Conservation (phyloP, 441 rosid species). For the Gossypium trilobum region DNA sequence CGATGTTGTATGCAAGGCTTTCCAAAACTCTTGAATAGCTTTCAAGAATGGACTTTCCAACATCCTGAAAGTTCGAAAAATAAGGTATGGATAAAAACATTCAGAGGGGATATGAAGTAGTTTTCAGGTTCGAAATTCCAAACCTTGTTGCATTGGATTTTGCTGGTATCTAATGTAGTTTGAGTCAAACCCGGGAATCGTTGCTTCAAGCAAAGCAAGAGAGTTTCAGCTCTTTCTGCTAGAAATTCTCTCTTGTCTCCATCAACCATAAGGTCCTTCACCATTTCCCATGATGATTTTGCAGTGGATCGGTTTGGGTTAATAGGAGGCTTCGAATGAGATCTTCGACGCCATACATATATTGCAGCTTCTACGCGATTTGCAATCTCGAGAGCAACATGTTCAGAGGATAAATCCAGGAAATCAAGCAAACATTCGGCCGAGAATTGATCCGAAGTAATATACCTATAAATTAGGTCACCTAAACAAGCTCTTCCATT, state of each 20-base stretch:
- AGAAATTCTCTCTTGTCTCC: slow-evolving; percentile 59
- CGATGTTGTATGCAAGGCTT: slow-evolving; percentile 58
- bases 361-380: slow-evolving; percentile 58
- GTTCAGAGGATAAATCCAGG: slow-evolving; percentile 62
- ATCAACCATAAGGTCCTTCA: slow-evolving; percentile 49
- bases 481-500: slow-evolving; percentile 60
- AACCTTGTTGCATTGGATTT: slow-evolving; percentile 66
- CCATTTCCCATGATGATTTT: slow-evolving; percentile 58
- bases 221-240: slow-evolving; percentile 56
- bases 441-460: slow-evolving; percentile 51
- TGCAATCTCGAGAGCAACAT: slow-evolving; percentile 51
- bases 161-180: slow-evolving; percentile 58
- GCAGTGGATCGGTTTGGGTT: slow-evolving; percentile 32
- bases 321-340: slow-evolving; percentile 36
- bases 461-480: slow-evolving; percentile 44
- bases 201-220: slow-evolving; percentile 60
- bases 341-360: slow-evolving; percentile 55
- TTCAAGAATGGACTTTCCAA: slow-evolving; percentile 63
- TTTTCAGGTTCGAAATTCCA: not conserved
- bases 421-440: slow-evolving; percentile 55
- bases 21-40: slow-evolving; percentile 66
- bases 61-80: slow-evolving; percentile 36
- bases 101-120: not conserved
- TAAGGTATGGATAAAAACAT: slow-evolving; percentile 5
- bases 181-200: slow-evolving; percentile 60